Conservation (phyloP, 192 early-diverging fungal species). For the Coemansia sp. region DNA sequence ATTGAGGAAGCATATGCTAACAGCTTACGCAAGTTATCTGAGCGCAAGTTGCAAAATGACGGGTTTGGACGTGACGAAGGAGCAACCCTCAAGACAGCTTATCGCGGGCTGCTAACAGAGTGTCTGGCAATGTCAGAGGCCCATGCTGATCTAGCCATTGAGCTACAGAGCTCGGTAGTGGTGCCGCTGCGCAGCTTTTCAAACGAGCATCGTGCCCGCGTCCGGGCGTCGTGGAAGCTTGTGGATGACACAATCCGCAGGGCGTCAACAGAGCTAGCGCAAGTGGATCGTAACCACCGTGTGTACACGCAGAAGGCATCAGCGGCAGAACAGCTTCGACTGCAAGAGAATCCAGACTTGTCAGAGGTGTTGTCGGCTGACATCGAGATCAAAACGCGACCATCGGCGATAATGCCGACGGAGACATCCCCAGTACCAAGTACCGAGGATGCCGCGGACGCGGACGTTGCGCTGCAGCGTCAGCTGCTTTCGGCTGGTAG, state of each 20-base stretch:
- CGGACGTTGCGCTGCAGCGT: slow-evolving; percentile 28
- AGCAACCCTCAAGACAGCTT: slow-evolving; percentile 53
- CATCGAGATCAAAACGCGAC: slow-evolving; percentile 46
- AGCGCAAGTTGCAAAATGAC: slow-evolving; percentile 18
- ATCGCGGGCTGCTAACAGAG: slow-evolving; percentile 44
- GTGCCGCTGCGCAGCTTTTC: slow-evolving; percentile 47
- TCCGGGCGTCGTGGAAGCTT: slow-evolving; percentile 50
- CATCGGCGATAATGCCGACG: slow-evolving; percentile 11
- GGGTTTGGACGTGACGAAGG: slow-evolving; percentile 55
- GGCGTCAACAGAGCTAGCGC: slow-evolving; percentile 37
- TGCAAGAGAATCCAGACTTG: slow-evolving; percentile 18
- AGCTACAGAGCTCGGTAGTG: slow-evolving; percentile 46
- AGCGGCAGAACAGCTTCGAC: slow-evolving; percentile 38
- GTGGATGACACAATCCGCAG: slow-evolving; percentile 42
- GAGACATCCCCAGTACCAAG: slow-evolving; percentile 1
- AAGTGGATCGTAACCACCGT: slow-evolving; percentile 48
- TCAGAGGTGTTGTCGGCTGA: slow-evolving; percentile 22
- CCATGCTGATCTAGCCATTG: slow-evolving; percentile 41
- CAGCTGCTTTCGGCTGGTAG: slow-evolving; percentile 23
- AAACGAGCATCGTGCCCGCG: slow-evolving; percentile 47
- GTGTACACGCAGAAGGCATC: slow-evolving; percentile 52
- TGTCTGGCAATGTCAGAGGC: slow-evolving; percentile 35
- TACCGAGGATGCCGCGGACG: slow-evolving; percentile 27
- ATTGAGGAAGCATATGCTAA: slow-evolving; percentile 50
- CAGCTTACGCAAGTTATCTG: slow-evolving; percentile 39